Percentiles rank a stretch among this genome's conserved stretches.
phyloP scores from a whole-genome alignment of 495 filamentous ascomycete species.

The Xylaria telfairii region DNA sequence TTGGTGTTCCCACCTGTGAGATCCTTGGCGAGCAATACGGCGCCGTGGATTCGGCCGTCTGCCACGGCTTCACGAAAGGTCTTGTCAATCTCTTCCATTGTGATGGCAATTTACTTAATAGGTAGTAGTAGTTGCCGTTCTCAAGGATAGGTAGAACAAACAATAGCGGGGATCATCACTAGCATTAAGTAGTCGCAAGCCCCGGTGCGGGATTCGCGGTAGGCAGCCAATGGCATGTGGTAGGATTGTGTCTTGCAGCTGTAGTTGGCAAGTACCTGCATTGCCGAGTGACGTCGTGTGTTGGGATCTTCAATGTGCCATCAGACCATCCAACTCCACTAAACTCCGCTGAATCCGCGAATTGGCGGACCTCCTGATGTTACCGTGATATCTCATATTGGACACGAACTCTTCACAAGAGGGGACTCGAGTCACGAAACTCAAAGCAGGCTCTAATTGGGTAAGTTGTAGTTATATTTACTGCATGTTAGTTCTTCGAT shows the following conservation, averaged over 20 bases:
- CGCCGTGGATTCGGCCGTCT: slow-evolving; percentile 24
- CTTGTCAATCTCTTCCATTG: slow-evolving; percentile 23
- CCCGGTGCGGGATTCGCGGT: background rate
- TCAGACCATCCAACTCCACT: slow-evolving; percentile 1
- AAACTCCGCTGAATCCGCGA: slow-evolving; percentile 7
- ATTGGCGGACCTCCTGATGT: background rate
- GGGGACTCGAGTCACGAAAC: background rate
- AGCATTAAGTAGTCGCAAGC: background rate
- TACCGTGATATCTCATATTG: background rate
- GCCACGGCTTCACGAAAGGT: slow-evolving; percentile 16
- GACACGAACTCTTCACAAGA: background rate
- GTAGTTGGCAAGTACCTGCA: background rate
- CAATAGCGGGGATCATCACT: background rate
- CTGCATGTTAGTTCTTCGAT: background rate
- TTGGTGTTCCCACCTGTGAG: slow-evolving; percentile 9
- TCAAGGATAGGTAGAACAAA: background rate
- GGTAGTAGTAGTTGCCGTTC: background rate
- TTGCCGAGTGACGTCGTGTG: background rate
- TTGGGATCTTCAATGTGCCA: background rate
- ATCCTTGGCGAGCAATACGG: slow-evolving; percentile 23
- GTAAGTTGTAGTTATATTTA: background rate
- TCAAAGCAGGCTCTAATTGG: background rate
- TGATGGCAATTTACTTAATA: background rate
- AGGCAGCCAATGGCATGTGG: background rate
- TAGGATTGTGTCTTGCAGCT: background rate